Base-by-base conservation (phyloP, 1,284 basidiomycete species). In the Leccinum fallax region DNA sequence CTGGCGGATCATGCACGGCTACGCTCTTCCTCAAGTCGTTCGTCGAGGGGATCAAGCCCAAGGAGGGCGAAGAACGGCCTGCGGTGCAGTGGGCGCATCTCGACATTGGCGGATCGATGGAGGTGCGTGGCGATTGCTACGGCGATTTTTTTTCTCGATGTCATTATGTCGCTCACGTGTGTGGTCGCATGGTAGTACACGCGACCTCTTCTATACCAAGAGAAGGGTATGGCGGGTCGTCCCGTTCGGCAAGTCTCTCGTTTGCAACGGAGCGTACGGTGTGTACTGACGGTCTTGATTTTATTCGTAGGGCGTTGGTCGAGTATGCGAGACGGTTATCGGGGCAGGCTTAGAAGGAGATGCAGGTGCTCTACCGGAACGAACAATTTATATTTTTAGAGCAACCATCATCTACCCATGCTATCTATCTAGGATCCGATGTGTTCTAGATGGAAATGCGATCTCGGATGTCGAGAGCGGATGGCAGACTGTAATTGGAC, bases 11-110 rank as follows among this genome's bases (percentile, higher is more conserved):
- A 56, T 88, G 85, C 74, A 95, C 93, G 1, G 94, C 94, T 3
- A 94, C 94, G 5, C 80, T 95, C 49, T 96, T 97, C 86, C 81
- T 97, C 63, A 93, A 93, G 75, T 80, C 85, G 1, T 92, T 92
- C 67, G 89, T 89, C 2, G 81, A 88, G n/a, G 90, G 93, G 13
- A 87, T 92, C 60, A 86, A 89, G 61, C 73, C 79, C 0, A 79
- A 77, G 59, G 77, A 79, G 58, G 81, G 80, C 8, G 74, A 82
- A 58, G 78, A 80, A 46, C 77, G 79, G 9, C 80, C 86, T 10
- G 73, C 77, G 10, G 72, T 89, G 66, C 82, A 84, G 61, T 94
- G 91, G 90, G 92, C 92, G 3, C 92, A 94, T 74, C 76, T 94
- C 40, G 94, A 95, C 71, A 95, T 95, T 63, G 94, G 92, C 13